Percentiles rank a stretch among this genome's conserved stretches.
Conservation (phyloP, 1,139 yeast species). For the Yamadazyma pseudoaaseri region DNA sequence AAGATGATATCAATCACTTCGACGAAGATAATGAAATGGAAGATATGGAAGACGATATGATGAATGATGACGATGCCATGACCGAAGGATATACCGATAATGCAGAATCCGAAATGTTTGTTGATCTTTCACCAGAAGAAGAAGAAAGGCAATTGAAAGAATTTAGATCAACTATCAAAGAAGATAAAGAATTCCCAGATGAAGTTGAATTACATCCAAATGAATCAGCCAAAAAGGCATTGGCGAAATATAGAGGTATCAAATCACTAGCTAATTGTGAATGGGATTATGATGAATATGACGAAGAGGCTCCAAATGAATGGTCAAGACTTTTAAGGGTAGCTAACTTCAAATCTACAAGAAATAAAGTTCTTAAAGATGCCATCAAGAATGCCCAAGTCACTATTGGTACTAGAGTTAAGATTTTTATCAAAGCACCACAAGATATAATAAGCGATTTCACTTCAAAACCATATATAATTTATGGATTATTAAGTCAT, state of each 20-base stretch:
- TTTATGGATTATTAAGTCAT: slow-evolving; percentile 76
- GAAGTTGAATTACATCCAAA: slow-evolving; percentile 82
- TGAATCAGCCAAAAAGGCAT: slow-evolving; percentile 72
- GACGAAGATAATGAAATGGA: slow-evolving; percentile 22
- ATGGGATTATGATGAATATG: slow-evolving; percentile 88
- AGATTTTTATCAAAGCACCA: slow-evolving; percentile 59
- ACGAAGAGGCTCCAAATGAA: slow-evolving; percentile 69
- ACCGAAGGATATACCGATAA: slow-evolving; percentile 34
- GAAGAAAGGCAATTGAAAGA: slow-evolving; percentile 74
- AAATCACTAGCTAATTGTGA: slow-evolving; percentile 75
- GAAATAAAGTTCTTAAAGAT: slow-evolving; percentile 66
- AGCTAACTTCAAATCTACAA: slow-evolving; percentile 75
- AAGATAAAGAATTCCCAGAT: slow-evolving; percentile 93
- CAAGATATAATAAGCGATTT: slow-evolving; percentile 49
- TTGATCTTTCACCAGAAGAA: slow-evolving; percentile 78
- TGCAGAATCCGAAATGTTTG: slow-evolving; percentile 58
- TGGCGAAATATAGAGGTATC: slow-evolving; percentile 80
- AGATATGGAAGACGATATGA: slow-evolving; percentile 21
- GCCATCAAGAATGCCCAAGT: slow-evolving; percentile 58
- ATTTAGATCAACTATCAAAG: slow-evolving; percentile 69
- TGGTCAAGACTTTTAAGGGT: slow-evolving; percentile 78
- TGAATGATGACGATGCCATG: slow-evolving; percentile 21
- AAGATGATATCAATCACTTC: slow-evolving; percentile 19
- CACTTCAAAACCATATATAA: slow-evolving; percentile 46
- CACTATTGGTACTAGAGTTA: slow-evolving; percentile 64